A percentile compares a stretch with the other conserved stretches of the same genome.
Conservation (phyloP, 2,329 filamentous ascomycete genomes). For the Aciculosporium take region DNA sequence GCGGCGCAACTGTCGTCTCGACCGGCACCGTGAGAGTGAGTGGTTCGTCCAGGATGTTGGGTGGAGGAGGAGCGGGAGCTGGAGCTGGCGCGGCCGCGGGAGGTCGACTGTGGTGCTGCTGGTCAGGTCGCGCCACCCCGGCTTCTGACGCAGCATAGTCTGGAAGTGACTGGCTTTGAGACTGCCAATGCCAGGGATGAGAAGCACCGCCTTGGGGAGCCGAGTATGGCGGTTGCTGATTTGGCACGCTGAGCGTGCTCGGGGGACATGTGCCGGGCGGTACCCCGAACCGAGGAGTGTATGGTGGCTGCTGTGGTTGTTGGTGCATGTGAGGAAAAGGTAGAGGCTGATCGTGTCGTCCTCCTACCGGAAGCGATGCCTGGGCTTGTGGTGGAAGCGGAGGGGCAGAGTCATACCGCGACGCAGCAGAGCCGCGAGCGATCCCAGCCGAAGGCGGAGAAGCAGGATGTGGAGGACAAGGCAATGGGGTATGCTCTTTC, state of each 20-base stretch:
- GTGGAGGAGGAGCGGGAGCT: slow-evolving; percentile 24
- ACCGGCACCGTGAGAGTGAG: slow-evolving; percentile 36
- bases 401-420: slow-evolving; percentile 34
- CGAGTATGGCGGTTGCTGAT: slow-evolving; percentile 1
- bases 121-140: background rate
- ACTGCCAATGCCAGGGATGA: slow-evolving; percentile 11
- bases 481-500: slow-evolving; percentile 17
- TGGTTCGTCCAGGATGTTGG: slow-evolving; percentile 42
- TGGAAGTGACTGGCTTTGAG: slow-evolving; percentile 9
- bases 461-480: slow-evolving; percentile 10
- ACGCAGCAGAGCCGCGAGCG: slow-evolving; percentile 12
- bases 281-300: background rate
- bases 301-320: slow-evolving; percentile 9
- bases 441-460: slow-evolving; percentile 13
- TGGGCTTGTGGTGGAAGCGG: slow-evolving; percentile 26
- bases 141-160: slow-evolving; percentile 5
- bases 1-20: slow-evolving; percentile 44
- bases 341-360: slow-evolving; percentile 6
- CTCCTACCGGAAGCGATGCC: background rate
- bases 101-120: slow-evolving; percentile 7
- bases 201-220: slow-evolving; percentile 3
- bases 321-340: slow-evolving; percentile 6
- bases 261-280: background rate
- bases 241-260: background rate
- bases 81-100: slow-evolving; percentile 12